Evolutionary conservation across 768 basidiomycete genomes (phyloP), one percentile per base, ranked within the genome.

Genomic region (Cyclocybe aegerita): DNA sequence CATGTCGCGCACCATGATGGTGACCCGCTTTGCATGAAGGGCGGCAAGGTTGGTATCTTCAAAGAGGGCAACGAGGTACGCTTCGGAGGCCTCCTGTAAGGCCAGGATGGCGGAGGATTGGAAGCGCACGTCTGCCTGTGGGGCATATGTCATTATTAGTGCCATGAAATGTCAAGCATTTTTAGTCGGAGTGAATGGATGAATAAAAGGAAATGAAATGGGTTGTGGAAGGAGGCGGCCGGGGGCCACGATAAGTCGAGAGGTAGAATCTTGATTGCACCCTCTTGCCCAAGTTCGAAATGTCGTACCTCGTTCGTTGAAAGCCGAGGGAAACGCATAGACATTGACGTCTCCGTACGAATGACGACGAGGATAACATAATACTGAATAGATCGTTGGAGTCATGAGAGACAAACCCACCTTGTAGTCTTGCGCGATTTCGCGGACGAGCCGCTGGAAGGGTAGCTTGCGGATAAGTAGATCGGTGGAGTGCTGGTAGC

Each of bases 11-110:
- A 86, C 83, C 85, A 90, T 89, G 60, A 93, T 85, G 9, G 91
- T 93, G 9, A 93, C 90, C 41, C 91, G 82, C 66, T 90, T 91
- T 5, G 89, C 90, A 57, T 93, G 91, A 49, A 93, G 82, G 2
- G 91, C 88, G 52, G 88, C 91, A n/a, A 90, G 69, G 58, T 90
- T 88, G 37, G 85, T 86, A 57, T 63, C 63, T 46, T 90, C 88
- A 55, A 93, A 92, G 29, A 93, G 68, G 61, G 86, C 82, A 6
- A 93, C 85, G 9, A 93, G 75, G 58, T 79, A 91, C 15, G 86
- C 85, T 64, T 90, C 89, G 2, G 87, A 82, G 4, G 90, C 90
- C 65, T 93, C 91, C 57, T 94, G 92, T 43, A 94, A 69, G 1
- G 92, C 91, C 55, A 86, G 60, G 44, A 93, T 72, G 3, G 92